Percentiles rank a stretch among this genome's conserved stretches.
Conservation (phyloP, 2,329 filamentous ascomycete species). For the Penicillium vulpinum region DNA sequence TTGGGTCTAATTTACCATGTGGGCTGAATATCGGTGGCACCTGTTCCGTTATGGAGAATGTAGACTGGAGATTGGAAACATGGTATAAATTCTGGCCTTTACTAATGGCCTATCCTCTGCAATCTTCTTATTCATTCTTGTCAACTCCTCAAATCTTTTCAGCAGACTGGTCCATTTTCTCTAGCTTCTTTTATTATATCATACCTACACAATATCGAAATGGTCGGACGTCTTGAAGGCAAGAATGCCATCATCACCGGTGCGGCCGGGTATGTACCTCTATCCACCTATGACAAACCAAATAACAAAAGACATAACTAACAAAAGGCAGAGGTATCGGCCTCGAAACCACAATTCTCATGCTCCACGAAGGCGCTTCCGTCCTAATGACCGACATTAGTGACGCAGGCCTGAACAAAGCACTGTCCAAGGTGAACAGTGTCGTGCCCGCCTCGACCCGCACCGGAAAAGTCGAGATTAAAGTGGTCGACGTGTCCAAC, state of each 20-base stretch:
- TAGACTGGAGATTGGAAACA: background rate
- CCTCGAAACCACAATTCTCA: conserved; percentile 86
- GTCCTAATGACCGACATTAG: conserved; percentile 87
- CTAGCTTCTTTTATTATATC: background rate
- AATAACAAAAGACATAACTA: background rate
- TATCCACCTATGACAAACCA: background rate
- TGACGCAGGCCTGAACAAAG: conserved; percentile 72
- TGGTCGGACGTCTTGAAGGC: conserved; percentile 50
- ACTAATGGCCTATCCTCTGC: background rate
- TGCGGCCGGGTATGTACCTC: conserved; percentile 67
- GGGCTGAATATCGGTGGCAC: background rate
- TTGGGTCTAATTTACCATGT: background rate
- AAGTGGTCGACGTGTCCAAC: conserved; percentile 71
- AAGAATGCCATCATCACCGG: conserved; percentile 78
- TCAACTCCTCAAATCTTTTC: background rate
- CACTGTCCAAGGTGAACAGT: conserved; percentile 71
- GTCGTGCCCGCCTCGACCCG: conserved; percentile 57
- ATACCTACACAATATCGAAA: background rate
- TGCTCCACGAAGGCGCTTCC: conserved; percentile 81
- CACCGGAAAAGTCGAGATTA: conserved; percentile 20
- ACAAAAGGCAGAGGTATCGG: conserved; percentile 70
- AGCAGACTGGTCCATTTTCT: background rate
- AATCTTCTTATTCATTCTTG: background rate
- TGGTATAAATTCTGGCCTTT: conserved; percentile 55
- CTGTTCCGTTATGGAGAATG: background rate